Evolutionary conservation across 805 yeast species (phyloP), one percentile per base, ranked within the genome.

Genomic region (Candida arabinofermentans): DNA sequence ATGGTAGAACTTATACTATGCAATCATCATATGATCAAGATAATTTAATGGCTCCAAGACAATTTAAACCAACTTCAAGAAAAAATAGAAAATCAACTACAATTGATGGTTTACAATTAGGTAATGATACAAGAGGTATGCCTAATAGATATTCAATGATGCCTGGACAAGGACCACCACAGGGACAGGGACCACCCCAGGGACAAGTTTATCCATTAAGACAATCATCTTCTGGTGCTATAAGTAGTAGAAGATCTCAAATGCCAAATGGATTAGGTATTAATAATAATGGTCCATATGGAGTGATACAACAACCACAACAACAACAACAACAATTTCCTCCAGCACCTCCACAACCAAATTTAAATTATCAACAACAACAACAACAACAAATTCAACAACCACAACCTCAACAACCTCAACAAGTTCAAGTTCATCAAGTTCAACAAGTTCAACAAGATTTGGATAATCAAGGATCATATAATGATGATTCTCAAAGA

Each of bases 71-170:
- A 27, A 66, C 75, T n/a, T 64, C 71, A 4, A 60, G 76, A 49
- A 72, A 72, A 55, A 68, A 68, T 43, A 61, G 77, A 47, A 69
- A 67, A 45, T 69, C 74, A 1, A 57, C 68, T 2, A 48, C 58
- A 4, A 52, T 64, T 32, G 43, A 53, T 6, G 56, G 52, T 21
- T 46, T 50, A 10, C 39, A 46, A 24, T 36, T 51, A n/a, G 57
- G 56, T 10, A 53, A 49, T 30, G 61, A 59, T 27, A 50, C 53
- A 22, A 47, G 62, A 16, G 63, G 64, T 18, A 51, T 54, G 55
- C 61, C 61, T 17, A 42, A 50, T 4, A 51, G 65, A 40, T 54
- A 51, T 36, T 60, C 64, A 8, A 57, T 58, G 60, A 59, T 57
- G 54, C 65, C 64, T 9, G 33, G 45, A 17, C 35, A 40, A 44